Evolutionary conservation across 805 yeast genomes (phyloP), one percentile per base, ranked within the genome.

Genomic region (Wickerhamiella brachini): DNA sequence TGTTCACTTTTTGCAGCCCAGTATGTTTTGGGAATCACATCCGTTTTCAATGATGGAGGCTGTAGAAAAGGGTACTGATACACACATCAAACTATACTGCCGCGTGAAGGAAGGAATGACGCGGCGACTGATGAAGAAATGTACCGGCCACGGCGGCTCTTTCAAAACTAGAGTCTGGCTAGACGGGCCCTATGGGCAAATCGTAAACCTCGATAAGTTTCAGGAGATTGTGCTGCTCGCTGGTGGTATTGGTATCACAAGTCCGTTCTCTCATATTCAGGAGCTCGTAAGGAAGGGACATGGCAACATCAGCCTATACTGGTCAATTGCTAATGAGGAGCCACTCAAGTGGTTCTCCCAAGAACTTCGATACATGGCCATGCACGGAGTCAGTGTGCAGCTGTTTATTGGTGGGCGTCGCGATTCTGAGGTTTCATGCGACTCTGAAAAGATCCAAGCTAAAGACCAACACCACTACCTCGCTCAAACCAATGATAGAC

Each of bases 171-270:
- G 59, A 62, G 71, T 77, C 17, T 66, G 72, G 26, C 60, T 79
- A 12, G 86, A 81, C 59, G 86, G 86, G 0, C 81, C 84, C 2
- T 81, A 81, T 57, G 85, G 85, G 1, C 63, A 65, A 20, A 59
- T 61, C 15, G 59, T 69, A 2, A 73, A 74, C 38, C 66, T 68
- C 48, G 59, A 65, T 44, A 63, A 61, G 49, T 71, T 66, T 63
- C 67, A 65, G 50, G 66, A 64, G 49, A 71, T 67, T 9, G 64
- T 71, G 23, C 68, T 69, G 47, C 55, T 78, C 5, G 74, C 79
- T 13, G 83, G 83, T 4, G 84, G 83, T 15, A 76, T 76, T 55
- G 84, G 84, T 17, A 67, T 79, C 57, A 75, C 84, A 0, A 80
- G 77, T 1, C 65, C 74, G 10, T 75, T 70, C 54, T 62, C 76